These are phyloP conservation scores for Limnanthes douglasii DNA, from an alignment of 345 rosid species.

Conservation along the genomic window DNA sequence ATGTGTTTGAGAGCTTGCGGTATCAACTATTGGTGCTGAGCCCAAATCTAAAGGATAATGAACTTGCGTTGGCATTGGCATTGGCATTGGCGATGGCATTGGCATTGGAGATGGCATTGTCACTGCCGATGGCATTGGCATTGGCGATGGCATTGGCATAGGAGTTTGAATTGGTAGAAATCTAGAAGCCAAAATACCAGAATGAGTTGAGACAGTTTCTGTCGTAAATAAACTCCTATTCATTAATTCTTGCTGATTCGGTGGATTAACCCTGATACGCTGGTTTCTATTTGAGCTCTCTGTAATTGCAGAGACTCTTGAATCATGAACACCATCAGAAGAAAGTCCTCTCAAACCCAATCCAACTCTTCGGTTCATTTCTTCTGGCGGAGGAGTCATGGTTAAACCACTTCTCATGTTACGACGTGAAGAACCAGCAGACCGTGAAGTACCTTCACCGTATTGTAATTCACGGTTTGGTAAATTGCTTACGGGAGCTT, in stretches of 20 bases:
- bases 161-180: conserved; percentile 21
- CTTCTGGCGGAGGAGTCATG: conserved; percentile 25
- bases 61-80: no score
- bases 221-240: conserved; percentile 26
- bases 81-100: no score
- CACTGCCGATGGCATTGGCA: no score
- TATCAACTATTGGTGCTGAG: conserved; percentile 20
- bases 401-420: conserved; percentile 21
- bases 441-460: conserved; percentile 39
- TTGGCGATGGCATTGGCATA: no score
- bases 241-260: conserved; percentile 26
- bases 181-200: conserved; percentile 24
- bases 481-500: conserved; percentile 45
- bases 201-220: conserved; percentile 24
- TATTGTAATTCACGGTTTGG: conserved; percentile 48
- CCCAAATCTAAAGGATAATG: conserved; percentile 31
- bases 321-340: no score
- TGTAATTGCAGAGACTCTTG: conserved; percentile 15
- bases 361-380: no score
- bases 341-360: conserved; percentile 28
- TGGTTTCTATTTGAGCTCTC: conserved; percentile 45
- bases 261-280: conserved; percentile 35
- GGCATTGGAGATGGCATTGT: no score
- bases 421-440: conserved; percentile 17
- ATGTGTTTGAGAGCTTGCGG: conserved; percentile 14